phyloP scores from a whole-genome alignment of 495 filamentous ascomycete genomes.

The Podospora anserina region DNA sequence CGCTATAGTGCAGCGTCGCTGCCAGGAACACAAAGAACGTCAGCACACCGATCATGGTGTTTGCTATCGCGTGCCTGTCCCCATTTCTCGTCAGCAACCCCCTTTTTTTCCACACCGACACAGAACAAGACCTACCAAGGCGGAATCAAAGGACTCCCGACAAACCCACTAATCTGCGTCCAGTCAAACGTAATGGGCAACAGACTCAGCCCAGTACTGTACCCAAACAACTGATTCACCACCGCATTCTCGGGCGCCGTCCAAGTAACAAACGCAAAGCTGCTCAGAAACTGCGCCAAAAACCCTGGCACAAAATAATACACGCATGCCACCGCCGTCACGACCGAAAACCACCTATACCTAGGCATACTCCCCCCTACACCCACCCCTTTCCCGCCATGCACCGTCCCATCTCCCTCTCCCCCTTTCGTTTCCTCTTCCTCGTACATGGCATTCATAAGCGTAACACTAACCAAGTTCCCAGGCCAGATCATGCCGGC shows the following conservation, averaged over 20 bases:
- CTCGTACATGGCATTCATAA: conserved; percentile 73
- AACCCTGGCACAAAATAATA: conserved; percentile 62
- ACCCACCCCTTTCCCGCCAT: conserved; percentile 44
- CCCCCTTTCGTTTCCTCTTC: conserved; percentile 39
- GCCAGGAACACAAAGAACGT: conserved; percentile 49
- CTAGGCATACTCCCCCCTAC: conserved; percentile 57
- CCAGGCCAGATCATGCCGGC: conserved; percentile 76
- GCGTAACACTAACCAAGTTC: conserved; percentile 59
- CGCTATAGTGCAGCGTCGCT: conserved; percentile 58
- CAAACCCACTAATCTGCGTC: conserved; percentile 59
- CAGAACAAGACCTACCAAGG: conserved; percentile 46
- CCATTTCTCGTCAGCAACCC: conserved; percentile 5
- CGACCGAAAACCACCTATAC: conserved; percentile 55
- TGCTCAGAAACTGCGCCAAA: conserved; percentile 55
- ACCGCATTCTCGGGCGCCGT: conserved; percentile 59
- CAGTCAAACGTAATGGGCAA: conserved; percentile 64
- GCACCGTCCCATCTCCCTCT: conserved; percentile 49
- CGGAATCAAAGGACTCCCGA: conserved; percentile 55
- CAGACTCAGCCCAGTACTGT: conserved; percentile 58
- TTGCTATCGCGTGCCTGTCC: conserved; percentile 52
- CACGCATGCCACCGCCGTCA: conserved; percentile 50
- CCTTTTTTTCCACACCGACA: neutral
- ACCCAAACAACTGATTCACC: conserved; percentile 68
- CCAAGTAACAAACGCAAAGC: conserved; percentile 63
- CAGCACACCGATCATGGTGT: conserved; percentile 60